Evolutionary conservation across 352 stramenopile genomes (phyloP).

Genomic region (Discostella stelligera): DNA sequence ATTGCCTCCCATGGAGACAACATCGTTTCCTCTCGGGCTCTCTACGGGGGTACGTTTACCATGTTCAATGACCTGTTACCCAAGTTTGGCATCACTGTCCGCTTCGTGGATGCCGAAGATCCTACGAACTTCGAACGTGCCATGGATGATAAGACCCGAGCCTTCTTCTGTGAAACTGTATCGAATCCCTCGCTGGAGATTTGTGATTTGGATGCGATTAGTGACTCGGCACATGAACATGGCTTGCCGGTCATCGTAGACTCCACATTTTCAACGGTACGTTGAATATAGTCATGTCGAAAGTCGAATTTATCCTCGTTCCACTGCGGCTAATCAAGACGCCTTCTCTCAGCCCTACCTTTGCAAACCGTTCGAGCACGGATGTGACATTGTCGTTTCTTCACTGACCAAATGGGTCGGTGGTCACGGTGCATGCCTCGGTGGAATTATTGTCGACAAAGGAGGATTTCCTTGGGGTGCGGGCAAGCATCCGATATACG

Average conservation of each 20-base stretch:
- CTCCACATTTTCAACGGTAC: constrained; percentile 90
- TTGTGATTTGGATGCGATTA: constrained; percentile 88
- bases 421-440: constrained; percentile 90
- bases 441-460: constrained; percentile 88
- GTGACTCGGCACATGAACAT: constrained; percentile 84
- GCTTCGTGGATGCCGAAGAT: constrained; percentile 89
- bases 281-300: constrained; percentile 14
- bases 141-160: constrained; percentile 88
- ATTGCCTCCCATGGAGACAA: constrained; percentile 87
- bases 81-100: constrained; percentile 90
- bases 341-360: constrained; percentile 78
- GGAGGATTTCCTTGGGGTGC: constrained; percentile 87
- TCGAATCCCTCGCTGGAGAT: constrained; percentile 91
- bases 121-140: constrained; percentile 79
- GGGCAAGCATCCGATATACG: constrained; percentile 89
- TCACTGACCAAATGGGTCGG: constrained; percentile 96
- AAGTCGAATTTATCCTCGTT: no score
- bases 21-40: constrained; percentile 84
- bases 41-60: constrained; percentile 91
- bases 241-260: constrained; percentile 90
- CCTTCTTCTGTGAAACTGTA: constrained; percentile 89
- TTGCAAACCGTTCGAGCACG: constrained; percentile 89
- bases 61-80: constrained; percentile 90
- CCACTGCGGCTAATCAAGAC: no score
- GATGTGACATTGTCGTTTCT: constrained; percentile 89